phyloP scores from a whole-genome alignment of 1,139 yeast genomes.

The Geotrichum restrictum region DNA sequence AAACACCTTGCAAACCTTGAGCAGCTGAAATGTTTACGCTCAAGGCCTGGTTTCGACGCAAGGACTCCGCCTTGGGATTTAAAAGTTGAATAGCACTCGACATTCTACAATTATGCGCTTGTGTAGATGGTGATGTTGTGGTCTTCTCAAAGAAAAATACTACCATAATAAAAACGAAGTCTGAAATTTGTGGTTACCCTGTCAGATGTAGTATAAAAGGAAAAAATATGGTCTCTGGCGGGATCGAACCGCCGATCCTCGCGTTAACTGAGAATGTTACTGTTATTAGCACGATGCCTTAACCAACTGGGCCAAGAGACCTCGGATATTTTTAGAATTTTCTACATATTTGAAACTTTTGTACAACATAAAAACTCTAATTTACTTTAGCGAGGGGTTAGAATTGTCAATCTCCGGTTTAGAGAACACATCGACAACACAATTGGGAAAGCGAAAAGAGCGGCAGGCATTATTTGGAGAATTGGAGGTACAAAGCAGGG shows the following conservation, averaged over 20 bases:
- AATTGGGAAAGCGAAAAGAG: too few species aligned
- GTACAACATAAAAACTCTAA: too few species aligned
- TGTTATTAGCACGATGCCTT: slow-evolving; percentile 22
- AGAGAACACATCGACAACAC: too few species aligned
- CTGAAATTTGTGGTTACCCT: background rate
- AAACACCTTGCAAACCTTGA: slow-evolving; percentile 89
- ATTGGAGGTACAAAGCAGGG: too few species aligned
- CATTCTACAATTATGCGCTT: background rate
- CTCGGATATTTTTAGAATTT: too few species aligned
- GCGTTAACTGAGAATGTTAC: slow-evolving; percentile 18
- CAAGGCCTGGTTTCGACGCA: slow-evolving; percentile 89
- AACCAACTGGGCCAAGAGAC: slow-evolving; percentile 22
- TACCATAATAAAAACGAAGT: background rate
- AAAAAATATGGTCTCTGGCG: slow-evolving; percentile 21
- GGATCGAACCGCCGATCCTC: slow-evolving; percentile 23
- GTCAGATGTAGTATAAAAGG: background rate
- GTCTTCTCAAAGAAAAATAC: background rate
- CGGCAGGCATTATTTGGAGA: too few species aligned
- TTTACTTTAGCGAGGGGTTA: too few species aligned
- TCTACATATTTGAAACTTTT: too few species aligned
- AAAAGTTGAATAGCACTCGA: slow-evolving; percentile 70
- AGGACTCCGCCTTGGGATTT: slow-evolving; percentile 94
- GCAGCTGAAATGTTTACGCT: slow-evolving; percentile 96
- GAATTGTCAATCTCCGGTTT: too few species aligned
- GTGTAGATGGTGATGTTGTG: slow-evolving; percentile 2